Evolutionary conservation across 2,329 filamentous ascomycete genomes (phyloP), one percentile per base, ranked within the genome.

Genomic region (Venturia pyrina): DNA sequence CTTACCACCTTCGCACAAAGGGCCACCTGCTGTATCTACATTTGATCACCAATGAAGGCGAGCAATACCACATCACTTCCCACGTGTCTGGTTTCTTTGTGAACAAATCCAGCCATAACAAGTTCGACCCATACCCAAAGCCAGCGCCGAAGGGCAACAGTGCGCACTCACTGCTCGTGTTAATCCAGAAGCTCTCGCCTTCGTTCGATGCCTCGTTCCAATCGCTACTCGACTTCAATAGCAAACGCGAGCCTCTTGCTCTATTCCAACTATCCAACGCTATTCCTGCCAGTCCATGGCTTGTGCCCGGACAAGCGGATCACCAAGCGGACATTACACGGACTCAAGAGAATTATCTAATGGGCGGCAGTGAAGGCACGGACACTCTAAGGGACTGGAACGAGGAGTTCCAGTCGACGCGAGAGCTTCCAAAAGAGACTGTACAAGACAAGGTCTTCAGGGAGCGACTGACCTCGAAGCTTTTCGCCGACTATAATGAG

Each of bases 371-470:
- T 34, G 95, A 99, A 73, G 96, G 93, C 75, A 91, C 91, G 0
- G 95, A 99, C 74, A 96, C 92, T 5, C 81, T 99, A 69, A 87
- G 95, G 67, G 95, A 99, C 77, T 99, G 96, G 93, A 99, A 99
- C 72, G 95, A 99, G 76, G 95, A 99, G 75, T 96, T 99, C 74
- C 95, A 99, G 77, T 96, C 93, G 1, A 96, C 95, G 13, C 88
- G 91, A 72, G 95, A 99, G 77, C 84, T 99, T 69, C 93, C 93
- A 43, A 93, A 92, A 74, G 93, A 97, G 69, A 91, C 88, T 8
- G 90, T 99, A 13, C 93, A 97, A 76, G 95, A 99, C 74, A 87
- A 93, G 65, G 93, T 99, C 21, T 98, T 98, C 83, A 86, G 95
- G 40, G 95, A 99, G 77, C 87, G 95, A 41, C 82, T 99, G 65